These are phyloP conservation scores for Chaetomiaceae sp. DNA, from an alignment of 2,329 filamentous ascomycete genomes.

Conservation along the genomic window DNA sequence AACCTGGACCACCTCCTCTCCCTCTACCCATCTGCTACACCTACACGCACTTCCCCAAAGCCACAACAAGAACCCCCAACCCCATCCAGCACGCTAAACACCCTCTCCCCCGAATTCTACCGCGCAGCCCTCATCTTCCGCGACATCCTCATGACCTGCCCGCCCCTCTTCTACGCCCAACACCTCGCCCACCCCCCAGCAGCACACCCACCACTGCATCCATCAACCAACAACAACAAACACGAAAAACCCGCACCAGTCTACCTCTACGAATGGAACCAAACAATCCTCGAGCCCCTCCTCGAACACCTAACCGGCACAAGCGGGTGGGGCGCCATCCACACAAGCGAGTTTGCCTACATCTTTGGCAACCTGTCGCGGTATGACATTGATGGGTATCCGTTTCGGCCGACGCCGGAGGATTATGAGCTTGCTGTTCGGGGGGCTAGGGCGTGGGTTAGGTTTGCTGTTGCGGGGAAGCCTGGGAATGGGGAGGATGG, in stretches of 20 bases:
- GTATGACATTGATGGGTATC: background rate
- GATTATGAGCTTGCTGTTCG: background rate
- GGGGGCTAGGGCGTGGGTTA: background rate
- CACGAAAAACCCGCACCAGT: too few relatives aligned
- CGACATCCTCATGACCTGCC: constrained; percentile 25
- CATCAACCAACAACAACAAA: too few relatives aligned
- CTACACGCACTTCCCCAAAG: too few relatives aligned
- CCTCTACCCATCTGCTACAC: constrained; percentile 20
- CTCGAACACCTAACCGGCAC: background rate
- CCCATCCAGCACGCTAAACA: constrained; percentile 24
- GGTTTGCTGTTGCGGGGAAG: too few relatives aligned
- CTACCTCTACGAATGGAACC: constrained; percentile 11
- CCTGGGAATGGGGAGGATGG: too few relatives aligned
- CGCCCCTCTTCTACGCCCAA: background rate
- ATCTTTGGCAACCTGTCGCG: constrained; percentile 2
- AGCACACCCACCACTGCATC: too few relatives aligned
- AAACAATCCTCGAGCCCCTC: constrained; percentile 3
- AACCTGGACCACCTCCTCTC: constrained; percentile 28
- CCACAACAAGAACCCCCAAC: too few relatives aligned
- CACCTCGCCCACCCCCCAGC: too few relatives aligned
- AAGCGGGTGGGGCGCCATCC: background rate
- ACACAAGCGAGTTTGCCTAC: constrained; percentile 8
- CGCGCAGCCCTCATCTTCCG: constrained; percentile 23
- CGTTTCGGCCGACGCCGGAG: background rate
- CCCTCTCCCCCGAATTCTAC: constrained; percentile 26